Evolutionary conservation across 331 rosid genomes (phyloP), one percentile per base, ranked within the genome.

Genomic region (Arachis monticola): DNA sequence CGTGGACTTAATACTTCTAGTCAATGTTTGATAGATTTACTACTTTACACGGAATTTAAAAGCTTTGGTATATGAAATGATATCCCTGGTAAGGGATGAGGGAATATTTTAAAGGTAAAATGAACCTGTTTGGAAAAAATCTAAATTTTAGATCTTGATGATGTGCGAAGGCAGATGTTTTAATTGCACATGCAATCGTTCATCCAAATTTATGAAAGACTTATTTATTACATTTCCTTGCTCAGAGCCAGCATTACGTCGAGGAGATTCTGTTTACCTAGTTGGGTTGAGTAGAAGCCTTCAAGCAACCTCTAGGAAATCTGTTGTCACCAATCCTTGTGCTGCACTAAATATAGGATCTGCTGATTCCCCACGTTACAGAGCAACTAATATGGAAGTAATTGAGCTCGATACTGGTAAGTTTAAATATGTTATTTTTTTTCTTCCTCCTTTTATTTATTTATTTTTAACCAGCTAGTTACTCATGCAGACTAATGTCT

Each of bases 361-460:
- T 22, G 92, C 97, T 72, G 97, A 94, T 79, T 80, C 87, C 64
- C 99, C 99, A 67, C 92, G 99, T 56, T 92, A 90, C 75, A 84
- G 99, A 60, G 97, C 99, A 63, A 94, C 97, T 67, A 92, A 92
- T 81, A 94, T 92, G 99, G 99, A 94, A 86, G 97, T 94, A 50
- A 92, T 92, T 81, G 97, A 94, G 85, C 97, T 94, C 61, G 99
- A 94, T 86, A 94, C 97, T 30, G 99, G 99, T 92, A 87, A 83
- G 31, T 59, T 60, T 50, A 27, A 55, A 48, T 47, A 31, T 59
- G 51, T 5, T 32, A 13, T 27, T 1, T 38, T 40, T 76, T 5
- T 35, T n/a, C 45, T 61, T 17, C 12, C 10, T 9, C 41, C 42
- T 13, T 42, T 13, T 35, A 27, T 27, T 35, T 38, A 3, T 5